Evolutionary conservation across 345 rosid species (phyloP), one percentile per base, ranked within the genome.

Genomic region (Citrus reticulata): DNA sequence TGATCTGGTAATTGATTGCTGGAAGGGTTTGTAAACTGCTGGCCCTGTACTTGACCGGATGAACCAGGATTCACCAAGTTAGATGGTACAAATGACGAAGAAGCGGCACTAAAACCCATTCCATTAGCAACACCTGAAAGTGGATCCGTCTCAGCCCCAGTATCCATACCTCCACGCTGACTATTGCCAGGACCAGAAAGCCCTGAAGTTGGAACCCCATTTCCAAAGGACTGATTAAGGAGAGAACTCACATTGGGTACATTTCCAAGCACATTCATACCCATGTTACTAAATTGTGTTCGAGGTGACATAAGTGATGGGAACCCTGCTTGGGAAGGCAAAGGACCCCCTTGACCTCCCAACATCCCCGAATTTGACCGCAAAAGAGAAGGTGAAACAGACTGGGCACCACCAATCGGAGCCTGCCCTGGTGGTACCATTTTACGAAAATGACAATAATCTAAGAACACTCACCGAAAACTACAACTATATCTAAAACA

Each of bases 371-470:
- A 90, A 78, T 89, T 91, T 7, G 95, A 88, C 72, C 93, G 85
- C 89, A 95, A 77, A 40, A 92, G 87, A 2, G 97, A 88, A 75
- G 97, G 85, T 7, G 92, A 78, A 81, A 86, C 92, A 60, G 90
- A 82, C 84, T 90, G 98, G 54, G 92, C 88, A 80, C 93, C 90
- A 65, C 97, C 95, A 74, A 90, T 85, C 14, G 98, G 94, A 74
- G 90, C 86, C 73, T 91, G 87, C 79, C 98, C 99, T 57, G 98
- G 88, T 49, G 93, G 96, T 60, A 92, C 90, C 99, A 97, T 97
- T 73, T 80, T 89, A 80, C 68, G 24, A 40, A 61, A 75, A 68
- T 76, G 60, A 82, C 75, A 70, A 77, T 34, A 65, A 78, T 65
- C 81, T 65, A 79, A 49, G 80, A 77, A 78, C 72, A 84, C 81